phyloP scores from a whole-genome alignment of 192 early-diverging fungal species.

The Obelidium mucronatum region DNA sequence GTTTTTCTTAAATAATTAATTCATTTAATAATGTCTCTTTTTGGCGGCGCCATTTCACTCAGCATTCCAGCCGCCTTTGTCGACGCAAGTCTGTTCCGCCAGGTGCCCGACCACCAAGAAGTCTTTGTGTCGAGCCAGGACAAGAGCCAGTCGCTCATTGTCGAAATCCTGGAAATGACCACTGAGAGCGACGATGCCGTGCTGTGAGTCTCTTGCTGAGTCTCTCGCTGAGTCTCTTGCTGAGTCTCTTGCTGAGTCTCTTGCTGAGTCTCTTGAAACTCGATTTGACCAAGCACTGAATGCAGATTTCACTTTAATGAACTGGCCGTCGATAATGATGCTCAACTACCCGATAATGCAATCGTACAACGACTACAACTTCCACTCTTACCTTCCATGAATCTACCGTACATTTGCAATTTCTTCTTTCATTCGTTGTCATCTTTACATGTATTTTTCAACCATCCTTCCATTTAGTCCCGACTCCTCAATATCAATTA shows the following conservation, averaged over 20 bases:
- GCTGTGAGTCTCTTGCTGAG: not conserved
- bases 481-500: slow-evolving; percentile 50
- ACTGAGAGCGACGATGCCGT: slow-evolving; percentile 55
- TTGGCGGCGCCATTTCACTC: slow-evolving; percentile 75
- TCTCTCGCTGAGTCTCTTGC: not conserved
- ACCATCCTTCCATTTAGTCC: not conserved
- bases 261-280: not conserved
- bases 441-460: not conserved
- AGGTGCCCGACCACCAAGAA: slow-evolving; percentile 92
- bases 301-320: slow-evolving; percentile 80
- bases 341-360: slow-evolving; percentile 27
- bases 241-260: slow-evolving; percentile 1
- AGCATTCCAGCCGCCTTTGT: slow-evolving; percentile 61
- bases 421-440: not conserved
- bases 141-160: slow-evolving; percentile 82
- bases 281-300: not conserved
- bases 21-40: slow-evolving; percentile 56
- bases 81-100: slow-evolving; percentile 73
- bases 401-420: slow-evolving; percentile 22
- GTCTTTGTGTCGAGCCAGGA: slow-evolving; percentile 74
- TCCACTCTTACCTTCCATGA: slow-evolving; percentile 5
- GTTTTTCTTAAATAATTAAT: slow-evolving; percentile 17
- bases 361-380: not conserved
- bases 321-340: slow-evolving; percentile 80
- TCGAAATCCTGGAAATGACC: slow-evolving; percentile 84